These are phyloP conservation scores for Capronia epimyces DNA, from an alignment of 2,329 filamentous ascomycete genomes.

Conservation along the genomic window DNA sequence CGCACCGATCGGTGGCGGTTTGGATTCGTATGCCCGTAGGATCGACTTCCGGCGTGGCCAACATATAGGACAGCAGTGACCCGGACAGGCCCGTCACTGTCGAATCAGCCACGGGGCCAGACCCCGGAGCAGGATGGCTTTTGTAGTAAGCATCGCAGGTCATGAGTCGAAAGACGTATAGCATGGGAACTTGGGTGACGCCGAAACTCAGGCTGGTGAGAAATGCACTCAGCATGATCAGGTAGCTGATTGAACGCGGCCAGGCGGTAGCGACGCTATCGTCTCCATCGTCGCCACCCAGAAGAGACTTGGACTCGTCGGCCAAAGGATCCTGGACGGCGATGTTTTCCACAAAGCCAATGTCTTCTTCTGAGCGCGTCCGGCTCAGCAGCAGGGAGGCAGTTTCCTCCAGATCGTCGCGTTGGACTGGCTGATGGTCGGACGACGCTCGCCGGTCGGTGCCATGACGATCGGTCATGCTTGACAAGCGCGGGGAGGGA, in stretches of 20 bases:
- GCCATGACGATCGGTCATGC: neutral
- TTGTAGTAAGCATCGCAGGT: constrained; percentile 65
- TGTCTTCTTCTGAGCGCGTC: constrained; percentile 23
- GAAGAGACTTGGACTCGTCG: constrained; percentile 7
- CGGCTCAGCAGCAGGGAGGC: constrained; percentile 17
- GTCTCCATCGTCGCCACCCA: neutral
- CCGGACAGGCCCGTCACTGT: neutral
- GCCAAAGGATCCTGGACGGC: constrained; percentile 19
- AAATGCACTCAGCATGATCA: constrained; percentile 52
- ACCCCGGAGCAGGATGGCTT: constrained; percentile 41
- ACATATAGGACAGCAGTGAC: constrained; percentile 7
- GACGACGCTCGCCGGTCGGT: constrained; percentile 1
- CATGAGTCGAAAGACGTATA: constrained; percentile 67
- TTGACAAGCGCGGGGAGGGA: neutral
- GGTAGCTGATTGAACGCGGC: constrained; percentile 19
- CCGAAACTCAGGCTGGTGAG: constrained; percentile 52
- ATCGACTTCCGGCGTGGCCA: constrained; percentile 34
- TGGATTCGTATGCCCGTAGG: constrained; percentile 25
- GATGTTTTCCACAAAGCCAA: constrained; percentile 16
- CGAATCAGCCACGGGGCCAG: neutral
- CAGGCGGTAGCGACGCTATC: constrained; percentile 2
- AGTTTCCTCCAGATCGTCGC: constrained; percentile 15
- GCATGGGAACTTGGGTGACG: constrained; percentile 47
- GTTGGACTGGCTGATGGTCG: neutral
- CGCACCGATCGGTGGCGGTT: constrained; percentile 48